These are phyloP conservation scores for Sugiyamaella novakii DNA, from an alignment of 1,139 yeast species.

Conservation along the genomic window DNA sequence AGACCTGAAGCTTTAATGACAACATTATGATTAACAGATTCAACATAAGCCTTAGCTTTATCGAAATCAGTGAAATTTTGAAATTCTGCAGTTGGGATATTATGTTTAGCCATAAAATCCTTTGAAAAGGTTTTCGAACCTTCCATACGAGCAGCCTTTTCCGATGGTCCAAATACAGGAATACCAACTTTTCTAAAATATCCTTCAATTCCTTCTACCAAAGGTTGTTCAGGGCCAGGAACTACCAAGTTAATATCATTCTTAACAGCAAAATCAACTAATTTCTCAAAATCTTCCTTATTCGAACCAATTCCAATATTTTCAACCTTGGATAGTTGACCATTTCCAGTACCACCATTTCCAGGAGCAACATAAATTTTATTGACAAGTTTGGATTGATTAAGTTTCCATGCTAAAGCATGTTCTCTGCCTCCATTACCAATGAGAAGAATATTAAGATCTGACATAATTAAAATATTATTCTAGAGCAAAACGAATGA, in stretches of 20 bases:
- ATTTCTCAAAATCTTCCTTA: conserved; percentile 58
- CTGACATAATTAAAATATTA: neutral
- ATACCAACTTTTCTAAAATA: conserved; percentile 75
- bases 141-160: conserved; percentile 89
- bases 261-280: conserved; percentile 50
- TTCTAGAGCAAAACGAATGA: neutral
- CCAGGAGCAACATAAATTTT: conserved; percentile 94
- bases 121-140: conserved; percentile 96
- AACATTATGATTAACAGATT: conserved; percentile 61
- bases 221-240: conserved; percentile 99
- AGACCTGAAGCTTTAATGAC: conserved; percentile 97
- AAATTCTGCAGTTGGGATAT: conserved; percentile 92
- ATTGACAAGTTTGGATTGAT: conserved; percentile 72
- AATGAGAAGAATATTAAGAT: conserved; percentile 70
- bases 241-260: conserved; percentile 73
- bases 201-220: conserved; percentile 86
- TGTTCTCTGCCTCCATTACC: conserved; percentile 99
- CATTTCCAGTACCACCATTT: conserved; percentile 82
- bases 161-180: conserved; percentile 95
- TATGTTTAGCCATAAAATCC: conserved; percentile 87
- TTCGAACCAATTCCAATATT: conserved; percentile 70
- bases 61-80: conserved; percentile 76
- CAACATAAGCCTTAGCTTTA: conserved; percentile 71
- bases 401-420: conserved; percentile 89
- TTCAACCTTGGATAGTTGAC: conserved; percentile 54